Conservation (phyloP, 202 grass and related monocot genomes). For the Elaeis oleifera region DNA sequence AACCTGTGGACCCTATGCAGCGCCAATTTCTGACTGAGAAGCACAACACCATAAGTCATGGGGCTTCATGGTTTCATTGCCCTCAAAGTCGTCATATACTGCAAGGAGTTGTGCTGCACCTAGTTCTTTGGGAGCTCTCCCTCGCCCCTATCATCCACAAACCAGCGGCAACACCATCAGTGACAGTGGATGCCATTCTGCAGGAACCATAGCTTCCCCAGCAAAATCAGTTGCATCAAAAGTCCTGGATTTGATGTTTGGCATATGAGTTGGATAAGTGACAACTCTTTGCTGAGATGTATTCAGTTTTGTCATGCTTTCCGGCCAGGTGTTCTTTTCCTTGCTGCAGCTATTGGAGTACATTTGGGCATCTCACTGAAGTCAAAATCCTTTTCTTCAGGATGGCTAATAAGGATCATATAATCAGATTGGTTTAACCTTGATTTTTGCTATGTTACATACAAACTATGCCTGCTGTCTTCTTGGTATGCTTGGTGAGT, state of each 20-base stretch:
- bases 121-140: constrained; percentile 35
- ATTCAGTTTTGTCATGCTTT: no score
- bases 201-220: background rate
- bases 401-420: no score
- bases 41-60: constrained; percentile 27
- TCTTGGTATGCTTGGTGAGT: no score
- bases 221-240: background rate
- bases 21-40: constrained; percentile 48
- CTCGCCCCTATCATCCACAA: constrained; percentile 44
- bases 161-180: constrained; percentile 20
- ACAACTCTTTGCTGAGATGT: no score
- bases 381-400: no score
- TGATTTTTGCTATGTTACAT: no score
- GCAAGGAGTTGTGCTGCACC: constrained; percentile 25
- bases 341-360: no score
- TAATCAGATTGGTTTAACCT: no score
- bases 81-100: constrained; percentile 38
- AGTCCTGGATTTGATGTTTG: constrained; percentile 4
- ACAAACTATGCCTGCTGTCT: no score
- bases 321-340: no score
- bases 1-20: constrained; percentile 58
- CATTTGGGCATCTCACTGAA: no score
- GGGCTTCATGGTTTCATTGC: constrained; percentile 82
- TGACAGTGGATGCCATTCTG: background rate
- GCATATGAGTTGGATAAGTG: background rate